Evolutionary conservation across 176 grass and related monocot species (phyloP), one percentile per base, ranked within the genome.

Genomic region (Ampelocalamus luodianensis): DNA sequence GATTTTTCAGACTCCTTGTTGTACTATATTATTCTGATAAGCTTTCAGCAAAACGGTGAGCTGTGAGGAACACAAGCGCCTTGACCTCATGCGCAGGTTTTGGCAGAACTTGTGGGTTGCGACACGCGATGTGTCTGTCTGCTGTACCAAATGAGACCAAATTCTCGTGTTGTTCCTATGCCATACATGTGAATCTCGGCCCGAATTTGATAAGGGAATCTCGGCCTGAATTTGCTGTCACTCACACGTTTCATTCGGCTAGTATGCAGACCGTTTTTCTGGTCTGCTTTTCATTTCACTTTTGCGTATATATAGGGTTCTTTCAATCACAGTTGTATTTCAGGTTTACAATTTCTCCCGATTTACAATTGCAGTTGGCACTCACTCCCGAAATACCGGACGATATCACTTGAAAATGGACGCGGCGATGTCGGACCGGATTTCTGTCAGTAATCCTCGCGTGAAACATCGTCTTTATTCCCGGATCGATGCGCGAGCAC

Each of bases 171-270:
- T 4, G 12, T 38, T 38, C 45, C 29, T 23, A 5, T 54, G 78
- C 63, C 78, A 38, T n/a, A 40, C 34, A 56, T 39, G 34, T 8
- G 3, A 32, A 63, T 63, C 55, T 81, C 7, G 20, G 20, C 32
- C 78, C 75, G 44, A 74, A 63, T 49, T 23, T 64, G 67, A 46
- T 72, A 72, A 26, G 37, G 17, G 69, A 32, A 63, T 63, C 55
- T 81, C 7, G 20, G 20, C 32, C 78, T 83, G 44, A 74, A 63
- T 27, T 29, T 23, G 24, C 37, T 24, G 23, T 58, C 64, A 8
- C 27, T 50, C 51, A 45, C 18, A 53, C 40, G 77, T 37, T 36
- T 18, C 5, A 4, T 80, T 67, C 78, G 1, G 75, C 38, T 14
- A 10, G 23, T 5, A 49, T 15, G 46, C 46, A 15, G 50, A 4